Evolutionary conservation across 306 rosid genomes (phyloP).

Genomic region (Quercus berberidifolia): DNA sequence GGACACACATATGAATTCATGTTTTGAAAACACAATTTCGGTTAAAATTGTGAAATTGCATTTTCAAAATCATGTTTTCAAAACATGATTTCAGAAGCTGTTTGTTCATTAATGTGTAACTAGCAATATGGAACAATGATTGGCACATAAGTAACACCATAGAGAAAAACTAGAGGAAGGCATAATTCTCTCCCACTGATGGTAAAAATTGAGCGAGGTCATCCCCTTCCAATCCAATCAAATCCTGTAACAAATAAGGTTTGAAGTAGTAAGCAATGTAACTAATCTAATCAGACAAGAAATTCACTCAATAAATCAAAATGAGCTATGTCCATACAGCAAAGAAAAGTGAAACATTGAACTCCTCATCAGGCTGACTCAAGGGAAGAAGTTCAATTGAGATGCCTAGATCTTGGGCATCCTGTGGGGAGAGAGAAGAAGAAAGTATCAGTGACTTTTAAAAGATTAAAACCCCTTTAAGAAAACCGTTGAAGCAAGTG

Average conservation of each 20-base stretch:
- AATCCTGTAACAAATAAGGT: constrained; percentile 48
- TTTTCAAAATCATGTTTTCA: too few relatives aligned
- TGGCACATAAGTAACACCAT: neutral
- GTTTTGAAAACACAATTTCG: too few relatives aligned
- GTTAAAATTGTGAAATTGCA: too few relatives aligned
- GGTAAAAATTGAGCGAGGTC: constrained; percentile 63
- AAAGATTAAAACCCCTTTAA: constrained; percentile 6
- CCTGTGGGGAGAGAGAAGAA: constrained; percentile 39
- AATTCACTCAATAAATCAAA: constrained; percentile 11
- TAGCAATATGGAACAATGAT: too few relatives aligned
- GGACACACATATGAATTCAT: too few relatives aligned
- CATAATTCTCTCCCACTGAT: constrained; percentile 66
- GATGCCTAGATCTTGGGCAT: constrained; percentile 89
- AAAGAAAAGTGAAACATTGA: constrained; percentile 64
- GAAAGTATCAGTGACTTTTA: constrained; percentile 8
- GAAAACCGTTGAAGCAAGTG: constrained; percentile 17
- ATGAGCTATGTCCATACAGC: constrained; percentile 50
- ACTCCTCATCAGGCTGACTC: constrained; percentile 49
- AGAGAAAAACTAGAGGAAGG: neutral
- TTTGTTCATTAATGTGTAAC: too few relatives aligned
- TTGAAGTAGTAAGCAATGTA: constrained; percentile 10
- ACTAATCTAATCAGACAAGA: neutral
- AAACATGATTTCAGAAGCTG: too few relatives aligned
- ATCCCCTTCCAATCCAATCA: constrained; percentile 70
- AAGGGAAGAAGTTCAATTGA: constrained; percentile 86